Conservation (phyloP, 1,284 basidiomycete species). For the Prillingera fragicola region DNA sequence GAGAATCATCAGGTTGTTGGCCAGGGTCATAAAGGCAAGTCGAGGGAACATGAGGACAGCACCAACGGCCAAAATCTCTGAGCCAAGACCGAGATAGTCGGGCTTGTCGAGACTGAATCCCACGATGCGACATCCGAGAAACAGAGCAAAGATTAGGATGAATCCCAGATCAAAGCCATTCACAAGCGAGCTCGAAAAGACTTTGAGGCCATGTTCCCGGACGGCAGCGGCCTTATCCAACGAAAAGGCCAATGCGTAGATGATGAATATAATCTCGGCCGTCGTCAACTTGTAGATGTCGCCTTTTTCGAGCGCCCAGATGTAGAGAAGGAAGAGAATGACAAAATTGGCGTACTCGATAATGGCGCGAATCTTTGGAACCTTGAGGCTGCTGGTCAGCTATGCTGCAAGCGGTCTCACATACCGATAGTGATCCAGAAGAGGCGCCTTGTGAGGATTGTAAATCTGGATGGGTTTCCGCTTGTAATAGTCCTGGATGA, state of each 20-base stretch:
- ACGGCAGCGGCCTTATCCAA: slow-evolving; percentile 88
- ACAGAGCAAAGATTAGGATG: slow-evolving; percentile 63
- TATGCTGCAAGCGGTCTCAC: slow-evolving; percentile 14
- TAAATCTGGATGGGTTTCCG: slow-evolving; percentile 86
- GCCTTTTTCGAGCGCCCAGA: slow-evolving; percentile 72
- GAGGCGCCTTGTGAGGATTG: slow-evolving; percentile 83
- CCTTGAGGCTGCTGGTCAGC: slow-evolving; percentile 65
- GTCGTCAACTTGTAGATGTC: slow-evolving; percentile 59
- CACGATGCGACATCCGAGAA: slow-evolving; percentile 64
- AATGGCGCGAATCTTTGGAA: slow-evolving; percentile 81
- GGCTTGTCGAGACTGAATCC: slow-evolving; percentile 56
- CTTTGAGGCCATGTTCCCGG: slow-evolving; percentile 84
- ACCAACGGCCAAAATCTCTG: slow-evolving; percentile 43
- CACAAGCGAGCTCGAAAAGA: slow-evolving; percentile 40
- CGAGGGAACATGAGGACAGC: slow-evolving; percentile 83
- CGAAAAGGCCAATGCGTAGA: slow-evolving; percentile 76
- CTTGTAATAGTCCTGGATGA: slow-evolving; percentile 91
- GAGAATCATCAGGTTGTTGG: slow-evolving; percentile 65
- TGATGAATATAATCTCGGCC: slow-evolving; percentile 68
- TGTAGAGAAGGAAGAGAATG: slow-evolving; percentile 73
- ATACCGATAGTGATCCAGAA: slow-evolving; percentile 86
- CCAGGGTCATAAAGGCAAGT: slow-evolving; percentile 78
- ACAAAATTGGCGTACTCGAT: slow-evolving; percentile 82
- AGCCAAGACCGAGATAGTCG: slow-evolving; percentile 54
- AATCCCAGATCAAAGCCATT: slow-evolving; percentile 88